Evolutionary conservation across 305 asterid genomes (phyloP), one percentile per base, ranked within the genome.

Genomic region (Fraxinus xanthoxyloides): DNA sequence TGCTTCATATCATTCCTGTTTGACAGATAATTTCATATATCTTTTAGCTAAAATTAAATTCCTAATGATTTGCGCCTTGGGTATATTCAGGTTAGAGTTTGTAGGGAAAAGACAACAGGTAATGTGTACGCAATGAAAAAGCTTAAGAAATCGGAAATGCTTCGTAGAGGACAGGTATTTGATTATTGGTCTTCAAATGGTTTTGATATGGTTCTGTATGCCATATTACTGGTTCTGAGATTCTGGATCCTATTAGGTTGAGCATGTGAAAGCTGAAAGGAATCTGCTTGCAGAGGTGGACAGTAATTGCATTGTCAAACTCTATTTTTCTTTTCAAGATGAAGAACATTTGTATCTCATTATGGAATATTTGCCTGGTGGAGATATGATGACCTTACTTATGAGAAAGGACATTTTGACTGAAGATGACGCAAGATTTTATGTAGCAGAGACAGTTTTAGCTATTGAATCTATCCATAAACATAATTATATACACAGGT

Each of bases 301-400:
- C 86, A 94, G 98, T 85, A 93, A 89, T 87, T 94, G 97, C 91
- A 94, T 94, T 81, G 98, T 94, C 84, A 95, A 95, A 87, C 87
- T 95, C 56, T 95, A 91, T 79, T 95, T 92, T 86, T 95, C 98
- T 70, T 95, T 95, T 87, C 98, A 95, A 91, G 98, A 95, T 89
- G 97, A 95, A 3, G 98, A 95, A 65, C 93, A 88, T 86, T 90
- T 95, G 85, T 95, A 95, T 85, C 98, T 95, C 75, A 87, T 95
- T 85, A 95, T 95, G 98, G 98, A 95, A 89, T 95, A 95, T 88
- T 92, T 95, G 77, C 98, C 98, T 26, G 98, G 98, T 88, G 98
- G 98, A 80, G 98, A 95, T 88, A 88, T 95, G 97, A 95, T 95
- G 98, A 95, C 98, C n/a, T 89, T 95, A 85, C 90, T 95, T 76